phyloP scores from a whole-genome alignment of 768 basidiomycete species.

The Russula olivacea region DNA sequence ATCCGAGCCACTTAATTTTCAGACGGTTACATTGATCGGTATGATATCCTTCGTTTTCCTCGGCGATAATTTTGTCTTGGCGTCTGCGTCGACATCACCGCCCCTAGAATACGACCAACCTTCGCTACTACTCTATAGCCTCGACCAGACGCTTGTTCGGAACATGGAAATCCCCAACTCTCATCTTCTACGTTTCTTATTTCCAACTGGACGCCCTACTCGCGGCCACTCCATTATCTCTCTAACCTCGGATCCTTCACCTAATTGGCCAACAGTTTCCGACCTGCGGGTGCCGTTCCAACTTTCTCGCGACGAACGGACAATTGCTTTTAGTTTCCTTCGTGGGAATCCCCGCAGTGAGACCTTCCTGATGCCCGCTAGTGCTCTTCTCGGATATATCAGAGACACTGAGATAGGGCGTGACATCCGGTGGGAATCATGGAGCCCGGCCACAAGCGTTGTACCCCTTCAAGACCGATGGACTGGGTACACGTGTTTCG shows the following conservation, averaged over 20 bases:
- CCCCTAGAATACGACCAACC: neutral
- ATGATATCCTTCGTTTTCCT: constrained; percentile 21
- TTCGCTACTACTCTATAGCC: constrained; percentile 16
- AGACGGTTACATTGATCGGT: neutral
- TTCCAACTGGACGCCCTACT: neutral
- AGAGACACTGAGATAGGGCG: neutral
- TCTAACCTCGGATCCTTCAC: constrained; percentile 18
- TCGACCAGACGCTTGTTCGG: constrained; percentile 5
- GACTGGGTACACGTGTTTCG: constrained; percentile 15
- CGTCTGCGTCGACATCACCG: neutral
- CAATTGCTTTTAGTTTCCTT: neutral
- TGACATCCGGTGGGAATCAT: constrained; percentile 16
- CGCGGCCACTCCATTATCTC: neutral
- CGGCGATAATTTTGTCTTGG: constrained; percentile 9
- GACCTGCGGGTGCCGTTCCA: constrained; percentile 29
- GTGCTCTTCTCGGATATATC: constrained; percentile 6
- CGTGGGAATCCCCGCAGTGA: neutral
- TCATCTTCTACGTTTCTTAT: constrained; percentile 13
- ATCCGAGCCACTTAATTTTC: neutral
- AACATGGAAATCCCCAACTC: neutral
- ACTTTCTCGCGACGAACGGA: constrained; percentile 9
- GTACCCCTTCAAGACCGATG: constrained; percentile 4
- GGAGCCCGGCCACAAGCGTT: neutral
- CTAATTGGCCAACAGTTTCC: constrained; percentile 5
- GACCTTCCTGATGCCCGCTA: constrained; percentile 13